Evolutionary conservation across 345 rosid genomes (phyloP).

Genomic region (Reutealis trisperma): DNA sequence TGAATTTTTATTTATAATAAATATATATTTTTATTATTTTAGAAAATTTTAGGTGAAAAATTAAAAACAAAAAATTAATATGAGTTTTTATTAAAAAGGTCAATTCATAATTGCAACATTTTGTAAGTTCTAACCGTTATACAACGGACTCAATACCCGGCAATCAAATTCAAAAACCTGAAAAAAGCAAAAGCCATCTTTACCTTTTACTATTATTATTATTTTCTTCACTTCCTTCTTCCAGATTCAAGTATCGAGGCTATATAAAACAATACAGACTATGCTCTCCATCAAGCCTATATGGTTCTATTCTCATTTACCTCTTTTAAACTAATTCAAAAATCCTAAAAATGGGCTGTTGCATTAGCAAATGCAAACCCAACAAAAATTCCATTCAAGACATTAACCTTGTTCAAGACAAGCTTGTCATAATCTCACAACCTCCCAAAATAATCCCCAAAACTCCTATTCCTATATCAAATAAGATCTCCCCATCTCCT

Average conservation of each 20-base stretch:
- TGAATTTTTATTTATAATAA: too few species aligned
- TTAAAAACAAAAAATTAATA: too few species aligned
- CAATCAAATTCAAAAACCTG: constrained; percentile 50
- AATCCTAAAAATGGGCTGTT: constrained; percentile 60
- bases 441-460: constrained; percentile 25
- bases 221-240: constrained; percentile 3
- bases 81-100: too few species aligned
- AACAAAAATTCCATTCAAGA: constrained; percentile 41
- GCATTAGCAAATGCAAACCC: constrained; percentile 74
- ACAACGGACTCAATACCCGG: constrained; percentile 49
- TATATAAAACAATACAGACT: constrained; percentile 8
- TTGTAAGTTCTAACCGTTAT: constrained; percentile 38
- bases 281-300: neutral
- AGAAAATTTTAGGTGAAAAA: too few species aligned
- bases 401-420: constrained; percentile 49
- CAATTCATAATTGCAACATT: neutral
- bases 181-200: constrained; percentile 11
- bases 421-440: constrained; percentile 47
- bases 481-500: constrained; percentile 46
- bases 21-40: too few species aligned
- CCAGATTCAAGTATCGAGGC: constrained; percentile 15
- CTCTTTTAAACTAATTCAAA: constrained; percentile 16
- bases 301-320: neutral
- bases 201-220: constrained; percentile 2
- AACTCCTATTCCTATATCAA: constrained; percentile 23